Conservation (phyloP, 306 rosid species). For the Cicer cuneatum region DNA sequence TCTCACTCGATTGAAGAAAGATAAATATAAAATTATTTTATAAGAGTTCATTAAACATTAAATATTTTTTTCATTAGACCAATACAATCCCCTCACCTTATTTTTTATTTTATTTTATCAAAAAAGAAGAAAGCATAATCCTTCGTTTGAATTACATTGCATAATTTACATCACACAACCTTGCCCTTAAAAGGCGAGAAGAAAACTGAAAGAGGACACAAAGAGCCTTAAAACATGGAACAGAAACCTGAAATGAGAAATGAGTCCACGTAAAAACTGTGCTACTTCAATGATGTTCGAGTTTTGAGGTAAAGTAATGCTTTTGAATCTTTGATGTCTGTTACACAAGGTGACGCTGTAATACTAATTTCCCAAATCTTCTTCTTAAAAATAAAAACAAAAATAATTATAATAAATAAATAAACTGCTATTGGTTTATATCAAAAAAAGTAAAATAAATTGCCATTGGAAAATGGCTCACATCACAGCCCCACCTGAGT, state of each 20-base stretch:
- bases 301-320: neutral
- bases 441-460: neutral
- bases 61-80: too few relatives aligned
- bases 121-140: neutral
- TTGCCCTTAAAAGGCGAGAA: constrained; percentile 22
- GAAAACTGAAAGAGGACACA: constrained; percentile 37
- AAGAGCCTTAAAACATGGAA: constrained; percentile 49
- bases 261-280: constrained; percentile 6
- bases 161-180: constrained; percentile 21
- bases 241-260: neutral
- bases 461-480: constrained; percentile 42
- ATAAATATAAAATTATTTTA: too few relatives aligned
- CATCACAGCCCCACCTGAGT: constrained; percentile 34
- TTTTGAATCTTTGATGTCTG: neutral
- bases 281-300: neutral
- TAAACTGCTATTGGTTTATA: constrained; percentile 12
- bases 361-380: neutral
- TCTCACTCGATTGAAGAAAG: too few relatives aligned
- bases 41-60: too few relatives aligned
- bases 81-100: too few relatives aligned
- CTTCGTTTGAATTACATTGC: neutral
- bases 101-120: too few relatives aligned
- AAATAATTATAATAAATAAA: neutral
- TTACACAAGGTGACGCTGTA: constrained; percentile 7
- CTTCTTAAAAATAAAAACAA: neutral